Conservation (phyloP, 139 green algal genomes). For the Chloropicon primus region DNA sequence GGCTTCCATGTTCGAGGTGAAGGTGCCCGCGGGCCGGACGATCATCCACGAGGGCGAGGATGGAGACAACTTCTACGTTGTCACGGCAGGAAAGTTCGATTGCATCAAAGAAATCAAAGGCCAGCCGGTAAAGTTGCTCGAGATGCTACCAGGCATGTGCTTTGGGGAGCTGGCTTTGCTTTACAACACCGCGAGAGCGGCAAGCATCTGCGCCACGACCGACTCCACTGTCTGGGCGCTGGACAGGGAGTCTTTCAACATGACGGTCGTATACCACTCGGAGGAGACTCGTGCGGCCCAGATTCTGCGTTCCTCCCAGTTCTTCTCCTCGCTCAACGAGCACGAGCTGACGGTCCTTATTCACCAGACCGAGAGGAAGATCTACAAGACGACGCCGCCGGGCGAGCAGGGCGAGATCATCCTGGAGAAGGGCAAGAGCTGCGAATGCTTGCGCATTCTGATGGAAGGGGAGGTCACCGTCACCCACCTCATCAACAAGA, state of each 20-base stretch:
- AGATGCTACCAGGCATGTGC: conserved; percentile 61
- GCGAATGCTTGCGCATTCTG: neutral
- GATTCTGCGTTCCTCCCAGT: neutral
- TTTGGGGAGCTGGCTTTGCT: conserved; percentile 88
- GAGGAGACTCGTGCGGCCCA: neutral
- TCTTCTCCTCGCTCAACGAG: neutral
- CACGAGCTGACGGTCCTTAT: neutral
- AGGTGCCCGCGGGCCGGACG: neutral
- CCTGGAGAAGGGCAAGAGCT: neutral
- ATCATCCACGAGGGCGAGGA: conserved; percentile 8
- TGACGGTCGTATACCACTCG: neutral
- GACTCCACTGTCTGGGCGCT: conserved; percentile 79
- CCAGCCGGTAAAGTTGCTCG: conserved; percentile 28
- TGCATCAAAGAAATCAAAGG: neutral
- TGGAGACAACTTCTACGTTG: conserved; percentile 79
- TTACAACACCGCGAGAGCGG: conserved; percentile 64
- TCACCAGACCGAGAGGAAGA: neutral
- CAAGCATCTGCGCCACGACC: conserved; percentile 75
- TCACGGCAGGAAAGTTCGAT: conserved; percentile 84
- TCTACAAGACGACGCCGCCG: neutral
- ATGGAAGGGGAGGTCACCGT: neutral
- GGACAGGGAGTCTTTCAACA: conserved; percentile 21
- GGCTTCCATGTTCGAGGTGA: neutral
- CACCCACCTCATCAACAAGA: neutral
- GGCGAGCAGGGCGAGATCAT: neutral